These are phyloP conservation scores for Taphrina flavorubra DNA, from an alignment of 1,139 yeast species.

Conservation along the genomic window DNA sequence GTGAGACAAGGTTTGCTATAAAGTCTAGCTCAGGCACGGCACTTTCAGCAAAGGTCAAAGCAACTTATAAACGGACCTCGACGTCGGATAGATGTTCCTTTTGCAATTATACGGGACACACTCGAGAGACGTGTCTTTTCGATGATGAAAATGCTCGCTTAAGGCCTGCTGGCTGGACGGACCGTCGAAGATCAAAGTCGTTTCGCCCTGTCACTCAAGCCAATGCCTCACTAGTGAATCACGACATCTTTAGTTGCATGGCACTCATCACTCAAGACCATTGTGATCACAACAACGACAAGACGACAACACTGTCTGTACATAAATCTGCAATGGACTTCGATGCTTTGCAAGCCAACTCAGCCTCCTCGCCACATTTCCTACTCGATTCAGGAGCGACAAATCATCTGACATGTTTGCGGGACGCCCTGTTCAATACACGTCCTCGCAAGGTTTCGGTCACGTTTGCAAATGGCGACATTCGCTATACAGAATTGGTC, in stretches of 20 bases:
- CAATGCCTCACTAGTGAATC: background rate
- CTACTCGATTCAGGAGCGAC: background rate
- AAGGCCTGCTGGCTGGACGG: background rate
- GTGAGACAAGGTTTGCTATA: background rate
- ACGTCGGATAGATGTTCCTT: background rate
- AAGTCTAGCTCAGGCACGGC: background rate
- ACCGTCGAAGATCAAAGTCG: too few relatives aligned
- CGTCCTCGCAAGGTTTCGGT: background rate
- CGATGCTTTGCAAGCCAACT: background rate
- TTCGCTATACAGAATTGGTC: background rate
- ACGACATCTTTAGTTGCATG: background rate
- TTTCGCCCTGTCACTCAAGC: fast-evolving
- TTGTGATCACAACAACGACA: background rate
- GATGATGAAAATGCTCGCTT: background rate
- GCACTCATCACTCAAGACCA: background rate
- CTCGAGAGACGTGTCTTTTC: background rate
- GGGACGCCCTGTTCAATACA: background rate
- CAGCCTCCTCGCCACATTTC: background rate
- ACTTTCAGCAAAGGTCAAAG: background rate
- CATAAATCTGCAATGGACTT: background rate
- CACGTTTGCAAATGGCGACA: background rate
- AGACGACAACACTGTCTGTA: background rate
- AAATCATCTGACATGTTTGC: background rate
- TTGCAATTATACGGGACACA: background rate
- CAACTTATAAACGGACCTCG: background rate